Conservation (phyloP, 129 eudicot genomes). For the Escallonia herrerae region DNA sequence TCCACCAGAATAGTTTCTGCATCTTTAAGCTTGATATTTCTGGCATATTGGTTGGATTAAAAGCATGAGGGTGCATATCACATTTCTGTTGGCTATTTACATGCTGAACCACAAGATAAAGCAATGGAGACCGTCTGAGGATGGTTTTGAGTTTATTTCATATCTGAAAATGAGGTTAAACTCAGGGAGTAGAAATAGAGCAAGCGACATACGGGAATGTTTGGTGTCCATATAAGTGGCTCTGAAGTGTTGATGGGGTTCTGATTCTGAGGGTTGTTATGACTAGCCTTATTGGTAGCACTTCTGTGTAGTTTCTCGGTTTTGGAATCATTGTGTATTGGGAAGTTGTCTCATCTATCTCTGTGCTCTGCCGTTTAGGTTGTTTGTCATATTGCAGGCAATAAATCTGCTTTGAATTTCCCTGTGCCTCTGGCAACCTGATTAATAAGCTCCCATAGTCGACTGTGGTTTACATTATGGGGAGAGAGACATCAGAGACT, state of each 20-base stretch:
- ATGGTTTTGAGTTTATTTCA: not conserved
- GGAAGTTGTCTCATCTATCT: slow-evolving; percentile 6
- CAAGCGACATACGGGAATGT: no score
- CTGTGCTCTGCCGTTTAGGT: slow-evolving; percentile 5
- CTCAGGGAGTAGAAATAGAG: no score
- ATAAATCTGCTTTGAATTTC: not conserved
- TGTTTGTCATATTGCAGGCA: slow-evolving; percentile 3
- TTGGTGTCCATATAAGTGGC: no score
- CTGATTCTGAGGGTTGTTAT: not conserved
- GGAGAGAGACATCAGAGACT: not conserved
- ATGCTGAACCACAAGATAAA: not conserved
- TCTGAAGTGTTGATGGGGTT: not conserved
- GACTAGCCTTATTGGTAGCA: not conserved
- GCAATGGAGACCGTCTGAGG: not conserved
- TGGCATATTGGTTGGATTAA: slow-evolving; percentile 5
- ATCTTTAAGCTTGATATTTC: slow-evolving; percentile 10
- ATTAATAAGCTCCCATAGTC: slow-evolving; percentile 5
- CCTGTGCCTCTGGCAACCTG: not conserved
- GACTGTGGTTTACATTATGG: not conserved
- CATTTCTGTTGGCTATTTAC: slow-evolving; percentile 10
- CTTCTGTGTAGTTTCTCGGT: not conserved
- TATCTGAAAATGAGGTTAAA: not conserved
- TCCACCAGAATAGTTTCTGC: slow-evolving; percentile 8
- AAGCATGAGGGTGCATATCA: slow-evolving; percentile 11
- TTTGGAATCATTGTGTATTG: not conserved